Evolutionary conservation across 1,284 basidiomycete species (phyloP).

Genomic region (Cystobasidiaceae sp.): DNA sequence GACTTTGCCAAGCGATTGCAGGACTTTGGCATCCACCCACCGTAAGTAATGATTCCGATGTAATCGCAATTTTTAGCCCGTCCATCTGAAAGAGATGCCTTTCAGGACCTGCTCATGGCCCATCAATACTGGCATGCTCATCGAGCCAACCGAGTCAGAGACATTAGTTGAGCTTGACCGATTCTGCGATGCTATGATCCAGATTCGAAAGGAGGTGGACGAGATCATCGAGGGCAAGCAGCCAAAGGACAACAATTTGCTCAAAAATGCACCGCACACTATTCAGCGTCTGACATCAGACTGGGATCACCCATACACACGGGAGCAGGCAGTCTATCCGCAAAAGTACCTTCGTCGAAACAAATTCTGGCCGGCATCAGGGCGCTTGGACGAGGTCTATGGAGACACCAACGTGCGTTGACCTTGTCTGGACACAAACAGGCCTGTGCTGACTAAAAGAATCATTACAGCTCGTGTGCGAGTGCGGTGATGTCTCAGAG

Average conservation of each 20-base stretch:
- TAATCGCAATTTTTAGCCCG: neutral
- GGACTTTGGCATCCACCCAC: constrained; percentile 48
- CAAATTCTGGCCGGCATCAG: constrained; percentile 92
- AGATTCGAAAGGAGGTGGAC: constrained; percentile 84
- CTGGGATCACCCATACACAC: constrained; percentile 85
- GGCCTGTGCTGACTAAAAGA: constrained; percentile 12
- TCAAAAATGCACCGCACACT: constrained; percentile 92
- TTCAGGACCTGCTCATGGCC: constrained; percentile 89
- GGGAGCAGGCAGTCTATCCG: constrained; percentile 78
- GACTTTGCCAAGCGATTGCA: constrained; percentile 95
- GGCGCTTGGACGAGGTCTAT: constrained; percentile 84
- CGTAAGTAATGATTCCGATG: neutral
- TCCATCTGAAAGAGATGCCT: neutral
- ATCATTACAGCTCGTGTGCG: constrained; percentile 26
- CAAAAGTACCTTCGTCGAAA: constrained; percentile 67
- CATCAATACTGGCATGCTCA: constrained; percentile 80
- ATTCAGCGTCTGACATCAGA: constrained; percentile 69
- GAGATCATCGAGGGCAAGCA: constrained; percentile 80
- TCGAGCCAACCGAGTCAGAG: constrained; percentile 93
- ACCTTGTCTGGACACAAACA: no score
- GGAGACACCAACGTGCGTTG: constrained; percentile 76
- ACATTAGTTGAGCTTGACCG: constrained; percentile 82
- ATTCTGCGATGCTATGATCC: constrained; percentile 96
- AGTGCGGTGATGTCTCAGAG: constrained; percentile 30
- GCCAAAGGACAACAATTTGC: constrained; percentile 77